Conservation (phyloP, 2,329 filamentous ascomycete genomes). For the Fusarium dimerum region DNA sequence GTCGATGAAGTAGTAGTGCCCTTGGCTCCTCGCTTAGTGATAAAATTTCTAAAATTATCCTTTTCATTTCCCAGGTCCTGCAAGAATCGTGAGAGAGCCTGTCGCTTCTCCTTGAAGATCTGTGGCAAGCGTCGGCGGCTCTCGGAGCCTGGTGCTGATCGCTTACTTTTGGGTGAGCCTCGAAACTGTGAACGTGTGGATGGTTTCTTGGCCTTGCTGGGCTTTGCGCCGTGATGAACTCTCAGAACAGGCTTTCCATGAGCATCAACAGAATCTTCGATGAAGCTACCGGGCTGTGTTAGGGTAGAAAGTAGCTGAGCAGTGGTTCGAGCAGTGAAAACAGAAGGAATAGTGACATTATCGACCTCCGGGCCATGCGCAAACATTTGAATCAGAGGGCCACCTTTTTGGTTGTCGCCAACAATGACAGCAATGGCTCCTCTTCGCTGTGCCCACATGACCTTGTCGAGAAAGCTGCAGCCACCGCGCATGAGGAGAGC, state of each 20-base stretch:
- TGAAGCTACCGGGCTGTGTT: constrained; percentile 68
- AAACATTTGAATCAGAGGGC: constrained; percentile 94
- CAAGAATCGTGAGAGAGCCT: constrained; percentile 5
- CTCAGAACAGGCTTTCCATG: constrained; percentile 59
- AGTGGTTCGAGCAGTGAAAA: constrained; percentile 94
- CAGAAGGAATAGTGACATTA: constrained; percentile 88
- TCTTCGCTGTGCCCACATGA: constrained; percentile 92
- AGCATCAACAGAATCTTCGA: constrained; percentile 61
- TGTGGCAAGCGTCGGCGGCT: constrained; percentile 7
- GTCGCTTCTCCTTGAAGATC: constrained; percentile 11
- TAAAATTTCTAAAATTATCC: constrained; percentile 5
- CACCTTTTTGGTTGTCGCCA: constrained; percentile 87
- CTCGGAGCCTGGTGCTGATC: constrained; percentile 9
- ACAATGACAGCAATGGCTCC: constrained; percentile 90
- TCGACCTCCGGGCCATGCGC: constrained; percentile 89
- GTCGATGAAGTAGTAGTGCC: not conserved
- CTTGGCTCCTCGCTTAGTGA: constrained; percentile 10
- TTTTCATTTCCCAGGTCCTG: constrained; percentile 10
- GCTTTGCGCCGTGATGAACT: constrained; percentile 50
- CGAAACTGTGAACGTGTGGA: constrained; percentile 4
- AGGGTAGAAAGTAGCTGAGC: constrained; percentile 89
- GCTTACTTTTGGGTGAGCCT: constrained; percentile 14
- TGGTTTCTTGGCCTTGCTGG: constrained; percentile 16
- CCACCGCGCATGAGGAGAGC: constrained; percentile 89
- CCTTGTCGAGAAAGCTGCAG: constrained; percentile 95